Evolutionary conservation across 805 yeast genomes (phyloP).

Genomic region (Grigorovia jiainica): DNA sequence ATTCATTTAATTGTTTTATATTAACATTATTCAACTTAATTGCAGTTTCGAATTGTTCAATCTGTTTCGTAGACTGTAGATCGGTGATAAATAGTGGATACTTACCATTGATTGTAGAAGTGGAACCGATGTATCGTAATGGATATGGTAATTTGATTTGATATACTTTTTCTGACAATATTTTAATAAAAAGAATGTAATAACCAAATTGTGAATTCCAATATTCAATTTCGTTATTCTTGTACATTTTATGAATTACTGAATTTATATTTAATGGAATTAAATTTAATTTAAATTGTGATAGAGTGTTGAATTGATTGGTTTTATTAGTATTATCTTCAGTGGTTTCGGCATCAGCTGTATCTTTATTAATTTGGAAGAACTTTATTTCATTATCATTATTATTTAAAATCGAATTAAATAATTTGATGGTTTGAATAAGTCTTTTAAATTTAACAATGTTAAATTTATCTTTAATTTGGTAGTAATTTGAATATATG

Average conservation of each 20-base stretch:
- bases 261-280: neutral
- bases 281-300: too few relatives aligned
- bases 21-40: conserved; percentile 16
- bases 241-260: neutral
- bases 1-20: conserved; percentile 21
- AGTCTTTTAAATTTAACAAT: conserved; percentile 12
- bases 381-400: neutral
- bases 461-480: conserved; percentile 10
- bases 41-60: conserved; percentile 11
- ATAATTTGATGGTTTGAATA: conserved; percentile 12
- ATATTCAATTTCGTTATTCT: conserved; percentile 5
- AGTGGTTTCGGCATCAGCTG: neutral
- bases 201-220: conserved; percentile 21
- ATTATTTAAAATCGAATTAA: neutral
- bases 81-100: conserved; percentile 17
- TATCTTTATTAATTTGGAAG: neutral
- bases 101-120: conserved; percentile 14
- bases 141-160: conserved; percentile 17
- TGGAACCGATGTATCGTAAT: conserved; percentile 21
- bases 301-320: neutral
- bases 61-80: conserved; percentile 9
- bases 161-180: conserved; percentile 14
- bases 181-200: conserved; percentile 16
- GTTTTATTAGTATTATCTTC: neutral
- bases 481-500: conserved; percentile 16